These are phyloP conservation scores for Trichophyton benhamiae DNA, from an alignment of 2,329 filamentous ascomycete genomes.

Conservation along the genomic window DNA sequence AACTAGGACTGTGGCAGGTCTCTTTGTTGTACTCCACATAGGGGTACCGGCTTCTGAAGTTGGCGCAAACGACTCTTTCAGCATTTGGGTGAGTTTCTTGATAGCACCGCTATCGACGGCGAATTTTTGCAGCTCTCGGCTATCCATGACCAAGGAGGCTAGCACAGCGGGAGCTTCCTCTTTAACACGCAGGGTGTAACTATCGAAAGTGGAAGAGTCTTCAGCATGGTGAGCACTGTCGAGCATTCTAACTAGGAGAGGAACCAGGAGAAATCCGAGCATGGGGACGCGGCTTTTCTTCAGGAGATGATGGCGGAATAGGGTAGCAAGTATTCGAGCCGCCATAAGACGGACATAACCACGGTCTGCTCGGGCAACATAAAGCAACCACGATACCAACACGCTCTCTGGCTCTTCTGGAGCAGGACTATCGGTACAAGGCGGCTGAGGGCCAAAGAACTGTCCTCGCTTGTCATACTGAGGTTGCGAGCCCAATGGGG, in stretches of 20 bases:
- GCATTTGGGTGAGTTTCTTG: conserved; percentile 48
- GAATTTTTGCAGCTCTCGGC: conserved; percentile 65
- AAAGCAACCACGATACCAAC: conserved; percentile 60
- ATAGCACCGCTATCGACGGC: conserved; percentile 60
- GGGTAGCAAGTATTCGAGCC: conserved; percentile 53
- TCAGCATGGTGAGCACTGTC: conserved; percentile 38
- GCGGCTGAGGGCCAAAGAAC: conserved; percentile 26
- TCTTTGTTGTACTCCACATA: conserved; percentile 42
- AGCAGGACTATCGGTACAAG: conserved; percentile 25
- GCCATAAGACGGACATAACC: conserved; percentile 55
- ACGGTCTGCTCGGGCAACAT: conserved; percentile 27
- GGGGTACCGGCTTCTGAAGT: conserved; percentile 37
- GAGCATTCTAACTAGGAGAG: conserved; percentile 55
- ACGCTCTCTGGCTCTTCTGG: conserved; percentile 55
- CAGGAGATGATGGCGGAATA: conserved; percentile 57
- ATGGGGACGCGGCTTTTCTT: conserved; percentile 52
- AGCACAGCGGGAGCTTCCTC: conserved; percentile 65
- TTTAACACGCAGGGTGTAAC: conserved; percentile 42
- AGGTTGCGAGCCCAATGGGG: conserved; percentile 39
- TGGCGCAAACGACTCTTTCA: conserved; percentile 55
- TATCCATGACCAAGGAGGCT: conserved; percentile 66
- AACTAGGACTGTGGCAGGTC: conserved; percentile 3
- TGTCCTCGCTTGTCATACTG: conserved; percentile 26
- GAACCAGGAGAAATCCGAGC: conserved; percentile 56
- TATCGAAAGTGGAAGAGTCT: conserved; percentile 29